A percentile compares a stretch with the other conserved stretches of the same genome.
Conservation (phyloP, 192 early-diverging fungal species). For the Linnemannia zychae region DNA sequence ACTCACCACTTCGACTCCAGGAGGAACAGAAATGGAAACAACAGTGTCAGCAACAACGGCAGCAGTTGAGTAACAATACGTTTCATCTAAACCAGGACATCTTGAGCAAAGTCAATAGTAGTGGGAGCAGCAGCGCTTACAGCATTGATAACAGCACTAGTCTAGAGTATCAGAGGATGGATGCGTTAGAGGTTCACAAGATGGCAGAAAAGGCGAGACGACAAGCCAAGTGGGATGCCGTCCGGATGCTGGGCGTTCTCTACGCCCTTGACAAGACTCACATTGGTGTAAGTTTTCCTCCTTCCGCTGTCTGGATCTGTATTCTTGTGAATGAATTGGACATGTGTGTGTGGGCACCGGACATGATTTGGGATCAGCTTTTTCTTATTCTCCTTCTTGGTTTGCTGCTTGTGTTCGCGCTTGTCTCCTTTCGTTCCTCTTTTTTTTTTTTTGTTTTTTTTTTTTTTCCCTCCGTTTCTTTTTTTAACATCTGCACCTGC, state of each 20-base stretch:
- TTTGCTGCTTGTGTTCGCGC: background rate
- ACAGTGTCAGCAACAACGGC: constrained; percentile 4
- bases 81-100: constrained; percentile 13
- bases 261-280: constrained; percentile 55
- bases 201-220: constrained; percentile 30
- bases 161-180: constrained; percentile 16
- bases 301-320: background rate
- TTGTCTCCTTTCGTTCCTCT: background rate
- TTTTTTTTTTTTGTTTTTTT: background rate
- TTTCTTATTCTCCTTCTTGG: too few relatives aligned
- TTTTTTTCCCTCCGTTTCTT: background rate
- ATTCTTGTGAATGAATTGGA: background rate
- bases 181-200: constrained; percentile 23
- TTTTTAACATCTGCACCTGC: background rate
- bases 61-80: constrained; percentile 14
- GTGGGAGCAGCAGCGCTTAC: background rate
- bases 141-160: background rate
- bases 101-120: background rate
- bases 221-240: constrained; percentile 48
- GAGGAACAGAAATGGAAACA: constrained; percentile 25
- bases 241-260: constrained; percentile 52
- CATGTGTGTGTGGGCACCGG: too few relatives aligned
- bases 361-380: too few relatives aligned
- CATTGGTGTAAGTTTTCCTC: constrained; percentile 31
- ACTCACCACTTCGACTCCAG: constrained; percentile 23